Evolutionary conservation across 2,329 filamentous ascomycete genomes (phyloP).

Genomic region (Helotiales sp.): DNA sequence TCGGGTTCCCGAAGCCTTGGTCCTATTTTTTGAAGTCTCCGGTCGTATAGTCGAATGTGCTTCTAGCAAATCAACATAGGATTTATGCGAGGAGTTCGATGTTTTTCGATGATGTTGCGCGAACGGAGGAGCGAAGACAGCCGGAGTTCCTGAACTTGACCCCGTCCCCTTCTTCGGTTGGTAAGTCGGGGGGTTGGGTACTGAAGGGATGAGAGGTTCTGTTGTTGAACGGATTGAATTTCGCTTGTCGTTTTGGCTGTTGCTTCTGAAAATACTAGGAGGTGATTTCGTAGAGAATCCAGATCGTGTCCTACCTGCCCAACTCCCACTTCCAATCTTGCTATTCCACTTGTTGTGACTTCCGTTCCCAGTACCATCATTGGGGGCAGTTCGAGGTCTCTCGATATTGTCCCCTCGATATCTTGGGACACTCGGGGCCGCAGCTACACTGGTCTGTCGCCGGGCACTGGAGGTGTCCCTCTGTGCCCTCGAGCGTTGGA

Average conservation of each 20-base stretch:
- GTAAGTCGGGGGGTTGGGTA: conserved; percentile 20
- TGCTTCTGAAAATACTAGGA: conserved; percentile 21
- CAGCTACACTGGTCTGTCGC: conserved; percentile 10
- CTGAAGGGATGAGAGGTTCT: not conserved
- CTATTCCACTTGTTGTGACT: not conserved
- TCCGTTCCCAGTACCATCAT: conserved; percentile 21
- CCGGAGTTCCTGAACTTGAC: not conserved
- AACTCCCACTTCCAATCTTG: not conserved
- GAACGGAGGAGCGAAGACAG: conserved; percentile 15
- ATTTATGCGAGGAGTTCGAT: conserved; percentile 26
- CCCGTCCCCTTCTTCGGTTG: conserved; percentile 20
- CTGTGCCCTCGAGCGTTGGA: conserved; percentile 40
- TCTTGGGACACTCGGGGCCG: conserved; percentile 28
- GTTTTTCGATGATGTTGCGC: conserved; percentile 11
- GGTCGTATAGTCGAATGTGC: conserved; percentile 58
- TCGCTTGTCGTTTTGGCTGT: conserved; percentile 1
- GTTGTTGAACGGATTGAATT: conserved; percentile 9
- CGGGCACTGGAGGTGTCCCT: conserved; percentile 40
- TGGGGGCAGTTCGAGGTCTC: conserved; percentile 30
- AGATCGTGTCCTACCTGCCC: conserved; percentile 27
- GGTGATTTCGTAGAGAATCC: conserved; percentile 33
- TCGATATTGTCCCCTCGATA: conserved; percentile 19
- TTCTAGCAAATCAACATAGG: conserved; percentile 60
- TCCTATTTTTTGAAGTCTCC: conserved; percentile 49
- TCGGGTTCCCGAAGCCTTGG: conserved; percentile 56